Evolutionary conservation across 345 rosid species (phyloP).

Genomic region (Boechera retrofracta): DNA sequence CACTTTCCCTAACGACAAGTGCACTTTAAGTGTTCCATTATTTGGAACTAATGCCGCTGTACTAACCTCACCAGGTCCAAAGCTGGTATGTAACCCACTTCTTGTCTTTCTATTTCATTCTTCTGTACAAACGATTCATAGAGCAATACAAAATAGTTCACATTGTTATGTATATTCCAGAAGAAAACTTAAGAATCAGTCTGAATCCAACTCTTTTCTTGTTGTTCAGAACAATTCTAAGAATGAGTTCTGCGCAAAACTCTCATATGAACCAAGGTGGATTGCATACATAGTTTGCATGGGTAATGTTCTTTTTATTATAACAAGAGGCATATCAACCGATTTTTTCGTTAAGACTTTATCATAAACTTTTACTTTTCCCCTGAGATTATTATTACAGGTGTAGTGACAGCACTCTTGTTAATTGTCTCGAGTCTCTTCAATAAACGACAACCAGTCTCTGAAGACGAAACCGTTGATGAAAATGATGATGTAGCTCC

Average conservation of each 20-base stretch:
- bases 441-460: conserved; percentile 57
- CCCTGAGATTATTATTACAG: conserved; percentile 48
- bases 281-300: conserved; percentile 80
- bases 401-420: conserved; percentile 74
- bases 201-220: conserved; percentile 33
- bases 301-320: conserved; percentile 52
- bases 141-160: conserved; percentile 23
- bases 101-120: conserved; percentile 10
- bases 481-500: conserved; percentile 66
- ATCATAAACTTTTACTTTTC: conserved; percentile 6
- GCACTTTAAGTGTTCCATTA: conserved; percentile 64
- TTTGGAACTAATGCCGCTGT: conserved; percentile 66
- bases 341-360: conserved; percentile 12
- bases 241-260: conserved; percentile 68
- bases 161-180: conserved; percentile 20
- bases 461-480: conserved; percentile 49
- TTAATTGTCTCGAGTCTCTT: conserved; percentile 60
- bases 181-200: neutral
- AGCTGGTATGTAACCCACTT: conserved; percentile 53
- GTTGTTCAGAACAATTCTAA: conserved; percentile 57
- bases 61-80: conserved; percentile 70
- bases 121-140: neutral
- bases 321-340: neutral
- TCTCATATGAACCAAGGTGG: conserved; percentile 95
- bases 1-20: conserved; percentile 58